Conservation (phyloP, 2,329 filamentous ascomycete species). For the Penicillium sclerotigenum region DNA sequence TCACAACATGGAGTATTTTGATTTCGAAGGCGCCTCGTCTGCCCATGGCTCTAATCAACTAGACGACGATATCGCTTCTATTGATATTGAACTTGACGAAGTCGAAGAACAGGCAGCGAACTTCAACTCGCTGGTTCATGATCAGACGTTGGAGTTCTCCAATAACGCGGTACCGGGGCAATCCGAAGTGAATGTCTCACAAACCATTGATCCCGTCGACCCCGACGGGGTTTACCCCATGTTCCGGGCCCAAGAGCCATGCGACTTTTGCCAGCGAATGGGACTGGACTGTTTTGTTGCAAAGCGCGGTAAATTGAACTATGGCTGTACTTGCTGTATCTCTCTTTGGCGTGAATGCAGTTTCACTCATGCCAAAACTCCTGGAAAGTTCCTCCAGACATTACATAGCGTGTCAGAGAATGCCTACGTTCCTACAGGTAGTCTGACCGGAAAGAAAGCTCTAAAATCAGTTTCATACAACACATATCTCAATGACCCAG, state of each 20-base stretch:
- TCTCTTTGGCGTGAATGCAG: constrained; percentile 48
- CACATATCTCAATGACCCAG: constrained; percentile 35
- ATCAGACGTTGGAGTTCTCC: constrained; percentile 43
- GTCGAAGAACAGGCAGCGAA: constrained; percentile 37
- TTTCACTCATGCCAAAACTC: constrained; percentile 43
- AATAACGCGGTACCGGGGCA: constrained; percentile 25
- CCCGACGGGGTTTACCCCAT: constrained; percentile 41
- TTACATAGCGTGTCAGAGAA: constrained; percentile 46
- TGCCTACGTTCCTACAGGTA: constrained; percentile 37
- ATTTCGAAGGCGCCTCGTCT: constrained; percentile 46
- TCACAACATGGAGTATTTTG: constrained; percentile 46
- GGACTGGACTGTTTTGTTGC: constrained; percentile 49
- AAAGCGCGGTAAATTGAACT: constrained; percentile 43
- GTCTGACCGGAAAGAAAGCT: constrained; percentile 40
- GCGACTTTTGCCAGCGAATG: constrained; percentile 47
- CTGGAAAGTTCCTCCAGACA: constrained; percentile 44
- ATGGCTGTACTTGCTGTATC: constrained; percentile 49
- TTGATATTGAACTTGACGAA: constrained; percentile 39
- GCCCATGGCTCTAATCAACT: constrained; percentile 32
- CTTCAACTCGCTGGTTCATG: constrained; percentile 42
- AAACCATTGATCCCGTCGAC: constrained; percentile 21
- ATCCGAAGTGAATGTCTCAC: constrained; percentile 18
- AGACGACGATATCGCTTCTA: constrained; percentile 41
- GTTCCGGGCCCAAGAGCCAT: constrained; percentile 45
- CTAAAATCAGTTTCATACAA: constrained; percentile 43